phyloP scores from a whole-genome alignment of 768 basidiomycete species.

The Termitomyces sp. region DNA sequence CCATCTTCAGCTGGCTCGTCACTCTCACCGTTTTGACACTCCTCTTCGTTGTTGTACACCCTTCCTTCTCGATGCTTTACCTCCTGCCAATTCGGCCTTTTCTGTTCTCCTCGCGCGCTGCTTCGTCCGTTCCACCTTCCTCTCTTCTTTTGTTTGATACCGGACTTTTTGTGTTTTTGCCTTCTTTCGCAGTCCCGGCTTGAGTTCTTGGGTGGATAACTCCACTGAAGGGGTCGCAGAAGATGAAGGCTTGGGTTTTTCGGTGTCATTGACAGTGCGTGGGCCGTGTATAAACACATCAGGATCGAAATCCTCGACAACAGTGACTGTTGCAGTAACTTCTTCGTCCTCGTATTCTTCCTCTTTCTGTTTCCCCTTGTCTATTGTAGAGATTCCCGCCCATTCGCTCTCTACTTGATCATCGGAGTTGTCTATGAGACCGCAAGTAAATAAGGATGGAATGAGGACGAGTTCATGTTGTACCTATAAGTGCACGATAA shows the following conservation, averaged over 20 bases:
- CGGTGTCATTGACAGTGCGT: slow-evolving; percentile 5
- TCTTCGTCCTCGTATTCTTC: slow-evolving; percentile 83
- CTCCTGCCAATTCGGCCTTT: slow-evolving; percentile 70
- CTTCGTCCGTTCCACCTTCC: slow-evolving; percentile 55
- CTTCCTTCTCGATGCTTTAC: slow-evolving; percentile 46
- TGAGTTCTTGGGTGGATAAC: slow-evolving; percentile 1
- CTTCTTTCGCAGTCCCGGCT: slow-evolving; percentile 20
- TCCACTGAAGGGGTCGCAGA: background rate
- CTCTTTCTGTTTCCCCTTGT: slow-evolving; percentile 38
- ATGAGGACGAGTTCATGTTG: slow-evolving; percentile 6
- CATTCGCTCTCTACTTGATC: slow-evolving; percentile 43
- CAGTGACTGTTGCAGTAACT: slow-evolving; percentile 82
- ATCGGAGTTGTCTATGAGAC: slow-evolving; percentile 16
- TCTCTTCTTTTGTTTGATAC: slow-evolving; percentile 68
- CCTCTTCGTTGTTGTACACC: slow-evolving; percentile 16
- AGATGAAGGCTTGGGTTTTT: background rate
- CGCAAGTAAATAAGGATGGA: slow-evolving; percentile 3
- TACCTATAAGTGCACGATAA: slow-evolving; percentile 50
- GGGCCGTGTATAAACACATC: slow-evolving; percentile 50
- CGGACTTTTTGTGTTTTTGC: slow-evolving; percentile 39
- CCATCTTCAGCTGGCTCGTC: background rate
- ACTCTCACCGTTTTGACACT: slow-evolving; percentile 14
- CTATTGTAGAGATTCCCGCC: slow-evolving; percentile 33
- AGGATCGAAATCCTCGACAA: slow-evolving; percentile 89
- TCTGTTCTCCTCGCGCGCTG: slow-evolving; percentile 61